phyloP scores from a whole-genome alignment of 192 early-diverging fungal genomes.

The Coemansia sp. region DNA sequence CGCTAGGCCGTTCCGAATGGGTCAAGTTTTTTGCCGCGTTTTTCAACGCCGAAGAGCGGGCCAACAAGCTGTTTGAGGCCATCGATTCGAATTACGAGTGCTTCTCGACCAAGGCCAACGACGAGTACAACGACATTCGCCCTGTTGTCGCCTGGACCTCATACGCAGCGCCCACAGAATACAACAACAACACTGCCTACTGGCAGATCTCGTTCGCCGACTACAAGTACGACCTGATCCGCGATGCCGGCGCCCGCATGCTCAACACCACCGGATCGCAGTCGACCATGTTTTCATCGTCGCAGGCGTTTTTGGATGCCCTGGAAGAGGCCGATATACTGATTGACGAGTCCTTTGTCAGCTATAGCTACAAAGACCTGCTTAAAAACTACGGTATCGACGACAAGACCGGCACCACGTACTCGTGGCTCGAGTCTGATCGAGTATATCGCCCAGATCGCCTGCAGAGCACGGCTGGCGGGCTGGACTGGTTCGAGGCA shows the following conservation, averaged over 20 bases:
- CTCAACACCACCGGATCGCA: conserved; percentile 50
- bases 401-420: conserved; percentile 33
- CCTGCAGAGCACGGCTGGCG: conserved; percentile 60
- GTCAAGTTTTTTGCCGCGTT: conserved; percentile 56
- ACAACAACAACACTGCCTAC: conserved; percentile 69
- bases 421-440: conserved; percentile 65
- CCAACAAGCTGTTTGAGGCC: conserved; percentile 42
- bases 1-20: conserved; percentile 56
- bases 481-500: conserved; percentile 70
- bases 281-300: conserved; percentile 39
- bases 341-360: conserved; percentile 69
- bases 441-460: conserved; percentile 71
- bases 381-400: conserved; percentile 60
- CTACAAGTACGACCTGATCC: conserved; percentile 62
- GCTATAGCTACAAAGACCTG: conserved; percentile 52
- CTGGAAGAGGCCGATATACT: conserved; percentile 63
- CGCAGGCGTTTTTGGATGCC: conserved; percentile 55
- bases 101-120: conserved; percentile 36
- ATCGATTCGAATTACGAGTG: conserved; percentile 54
- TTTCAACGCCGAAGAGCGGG: conserved; percentile 56
- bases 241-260: conserved; percentile 67
- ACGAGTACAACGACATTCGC: conserved; percentile 45
- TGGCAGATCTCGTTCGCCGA: conserved; percentile 59
- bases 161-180: conserved; percentile 59
- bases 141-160: conserved; percentile 64